phyloP scores from a whole-genome alignment of 352 stramenopile species.

The Thraustotheca clavata region DNA sequence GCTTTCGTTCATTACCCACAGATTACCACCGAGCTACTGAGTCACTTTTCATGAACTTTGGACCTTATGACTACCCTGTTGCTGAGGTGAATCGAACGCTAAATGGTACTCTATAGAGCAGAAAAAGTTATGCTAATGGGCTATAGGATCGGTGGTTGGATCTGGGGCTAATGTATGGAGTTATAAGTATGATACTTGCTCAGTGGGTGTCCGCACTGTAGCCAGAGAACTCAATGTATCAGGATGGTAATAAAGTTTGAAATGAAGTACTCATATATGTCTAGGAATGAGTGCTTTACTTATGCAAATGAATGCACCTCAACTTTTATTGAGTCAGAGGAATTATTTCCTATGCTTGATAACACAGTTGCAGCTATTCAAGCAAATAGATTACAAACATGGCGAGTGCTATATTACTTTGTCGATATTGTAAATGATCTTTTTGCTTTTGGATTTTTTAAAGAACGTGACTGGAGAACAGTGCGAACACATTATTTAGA shows the following conservation, averaged over 20 bases:
- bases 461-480: not conserved
- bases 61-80: conserved; percentile 2
- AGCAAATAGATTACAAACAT: not conserved
- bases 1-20: not conserved
- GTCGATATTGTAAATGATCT: not conserved
- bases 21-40: not conserved
- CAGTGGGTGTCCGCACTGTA: not conserved
- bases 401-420: not conserved
- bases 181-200: conserved; percentile 4
- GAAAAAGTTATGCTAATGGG: not conserved
- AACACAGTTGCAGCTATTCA: not conserved
- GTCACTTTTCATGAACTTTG: not conserved
- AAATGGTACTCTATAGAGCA: not conserved
- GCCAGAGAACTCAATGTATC: not conserved
- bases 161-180: not conserved
- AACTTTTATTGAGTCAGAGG: not conserved
- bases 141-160: not conserved
- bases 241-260: not conserved
- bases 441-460: not conserved
- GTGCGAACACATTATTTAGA: not conserved
- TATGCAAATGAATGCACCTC: not conserved
- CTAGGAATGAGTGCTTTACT: not conserved
- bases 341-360: not conserved
- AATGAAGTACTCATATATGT: no score
- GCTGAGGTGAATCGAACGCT: not conserved